A percentile compares a stretch with the other conserved stretches of the same genome.
These are phyloP conservation scores for Lactarius sp. DNA, from an alignment of 768 basidiomycete species.

Conservation along the genomic window DNA sequence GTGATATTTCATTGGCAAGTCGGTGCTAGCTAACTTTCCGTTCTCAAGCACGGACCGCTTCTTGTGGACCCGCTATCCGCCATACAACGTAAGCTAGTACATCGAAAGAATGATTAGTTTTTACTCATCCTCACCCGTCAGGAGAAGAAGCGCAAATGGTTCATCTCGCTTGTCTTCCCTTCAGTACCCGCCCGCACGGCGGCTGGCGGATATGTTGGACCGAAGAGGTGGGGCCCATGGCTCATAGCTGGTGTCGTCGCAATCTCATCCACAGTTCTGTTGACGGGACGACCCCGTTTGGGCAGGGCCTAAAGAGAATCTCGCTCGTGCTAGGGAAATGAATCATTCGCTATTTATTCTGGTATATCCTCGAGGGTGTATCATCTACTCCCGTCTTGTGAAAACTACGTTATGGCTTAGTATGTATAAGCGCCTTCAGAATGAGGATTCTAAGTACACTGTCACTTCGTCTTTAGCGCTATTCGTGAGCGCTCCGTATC, in stretches of 20 bases:
- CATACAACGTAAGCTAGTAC: constrained; percentile 34
- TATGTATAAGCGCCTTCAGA: no score
- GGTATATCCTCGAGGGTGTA: background rate
- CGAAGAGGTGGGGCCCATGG: constrained; percentile 27
- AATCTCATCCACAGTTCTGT: constrained; percentile 28
- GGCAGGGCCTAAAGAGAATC: background rate
- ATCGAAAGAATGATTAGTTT: background rate
- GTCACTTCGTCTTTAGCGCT: background rate
- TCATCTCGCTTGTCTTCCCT: constrained; percentile 28
- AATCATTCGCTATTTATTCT: background rate
- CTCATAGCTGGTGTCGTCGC: constrained; percentile 43
- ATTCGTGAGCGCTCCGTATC: background rate
- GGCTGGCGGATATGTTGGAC: constrained; percentile 8
- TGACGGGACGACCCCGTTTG: constrained; percentile 9
- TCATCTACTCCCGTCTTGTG: background rate
- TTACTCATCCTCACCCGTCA: constrained; percentile 13
- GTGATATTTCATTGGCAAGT: constrained; percentile 9
- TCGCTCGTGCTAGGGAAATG: background rate
- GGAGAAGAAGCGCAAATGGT: constrained; percentile 29
- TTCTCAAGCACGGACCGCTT: constrained; percentile 33
- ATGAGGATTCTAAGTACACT: background rate
- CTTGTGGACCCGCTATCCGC: constrained; percentile 36
- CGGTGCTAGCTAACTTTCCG: background rate
- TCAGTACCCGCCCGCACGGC: constrained; percentile 44
- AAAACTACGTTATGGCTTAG: background rate